Conservation (phyloP, 106 monocot species). For the Dendrobium chrysotoxum region DNA sequence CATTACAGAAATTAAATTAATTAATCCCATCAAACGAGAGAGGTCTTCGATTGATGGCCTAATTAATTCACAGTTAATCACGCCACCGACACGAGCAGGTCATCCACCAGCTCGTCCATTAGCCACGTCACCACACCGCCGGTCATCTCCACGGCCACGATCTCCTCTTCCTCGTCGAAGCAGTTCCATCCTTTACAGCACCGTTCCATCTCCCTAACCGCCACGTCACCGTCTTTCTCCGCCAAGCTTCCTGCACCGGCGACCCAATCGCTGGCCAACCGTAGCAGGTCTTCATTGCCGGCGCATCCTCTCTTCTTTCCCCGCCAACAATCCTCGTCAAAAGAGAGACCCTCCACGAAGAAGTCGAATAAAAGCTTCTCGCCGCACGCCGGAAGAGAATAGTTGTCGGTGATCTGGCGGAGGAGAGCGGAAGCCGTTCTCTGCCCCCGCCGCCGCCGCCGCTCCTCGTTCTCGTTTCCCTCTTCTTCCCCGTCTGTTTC, state of each 20-base stretch:
- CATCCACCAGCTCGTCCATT: neutral
- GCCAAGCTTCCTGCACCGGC: constrained; percentile 7
- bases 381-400: neutral
- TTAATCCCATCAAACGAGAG: too few species aligned
- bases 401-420: constrained; percentile 1
- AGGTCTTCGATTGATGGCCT: too few species aligned
- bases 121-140: neutral
- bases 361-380: constrained; percentile 49
- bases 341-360: constrained; percentile 37
- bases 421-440: constrained; percentile 17
- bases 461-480: too few species aligned
- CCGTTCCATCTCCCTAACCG: constrained; percentile 28
- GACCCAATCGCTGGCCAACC: constrained; percentile 33
- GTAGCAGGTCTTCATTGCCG: constrained; percentile 14
- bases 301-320: too few species aligned
- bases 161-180: constrained; percentile 24
- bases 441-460: neutral
- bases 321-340: neutral
- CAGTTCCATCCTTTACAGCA: constrained; percentile 24
- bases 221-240: constrained; percentile 12
- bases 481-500: neutral
- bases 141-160: constrained; percentile 8
- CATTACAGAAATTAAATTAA: too few species aligned
- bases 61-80: too few species aligned
- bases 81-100: neutral